Conservation (phyloP, 2,329 filamentous ascomycete species). For the Penicillium sp. region DNA sequence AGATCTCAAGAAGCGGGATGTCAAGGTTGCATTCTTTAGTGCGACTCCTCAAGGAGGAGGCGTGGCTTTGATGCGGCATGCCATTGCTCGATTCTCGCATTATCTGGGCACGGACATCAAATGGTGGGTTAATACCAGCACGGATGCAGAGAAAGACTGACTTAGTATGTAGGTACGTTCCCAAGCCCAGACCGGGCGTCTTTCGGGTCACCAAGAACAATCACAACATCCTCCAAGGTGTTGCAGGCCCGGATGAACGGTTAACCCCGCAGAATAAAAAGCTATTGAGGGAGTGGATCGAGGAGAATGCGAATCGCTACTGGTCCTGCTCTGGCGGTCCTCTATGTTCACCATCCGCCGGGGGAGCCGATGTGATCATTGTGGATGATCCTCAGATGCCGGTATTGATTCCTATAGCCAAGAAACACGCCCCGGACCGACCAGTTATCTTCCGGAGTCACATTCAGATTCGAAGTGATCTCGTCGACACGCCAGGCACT, state of each 20-base stretch:
- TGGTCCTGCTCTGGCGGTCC: slow-evolving; percentile 68
- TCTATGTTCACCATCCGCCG: slow-evolving; percentile 59
- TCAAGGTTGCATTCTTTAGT: slow-evolving; percentile 73
- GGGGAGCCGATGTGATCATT: slow-evolving; percentile 71
- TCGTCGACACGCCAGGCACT: slow-evolving; percentile 58
- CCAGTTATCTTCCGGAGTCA: slow-evolving; percentile 78
- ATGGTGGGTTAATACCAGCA: slow-evolving; percentile 55
- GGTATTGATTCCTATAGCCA: slow-evolving; percentile 69
- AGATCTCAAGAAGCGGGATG: slow-evolving; percentile 59
- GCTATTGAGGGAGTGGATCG: slow-evolving; percentile 66
- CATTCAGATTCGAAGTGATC: slow-evolving; percentile 74
- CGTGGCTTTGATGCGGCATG: slow-evolving; percentile 76
- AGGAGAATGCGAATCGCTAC: slow-evolving; percentile 67
- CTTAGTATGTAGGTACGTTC: slow-evolving; percentile 55
- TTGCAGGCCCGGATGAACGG: slow-evolving; percentile 61
- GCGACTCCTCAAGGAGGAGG: slow-evolving; percentile 77
- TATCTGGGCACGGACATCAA: slow-evolving; percentile 63
- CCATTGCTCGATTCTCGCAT: slow-evolving; percentile 66
- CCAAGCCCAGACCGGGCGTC: slow-evolving; percentile 71
- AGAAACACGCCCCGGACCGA: slow-evolving; percentile 63
- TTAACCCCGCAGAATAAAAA: slow-evolving; percentile 59
- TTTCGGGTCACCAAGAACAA: slow-evolving; percentile 83
- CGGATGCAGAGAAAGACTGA: neutral
- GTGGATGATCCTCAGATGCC: slow-evolving; percentile 86
- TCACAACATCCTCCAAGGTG: slow-evolving; percentile 83